These are phyloP conservation scores for Debaryomyces fabryi DNA, from an alignment of 1,139 yeast genomes.

Conservation along the genomic window DNA sequence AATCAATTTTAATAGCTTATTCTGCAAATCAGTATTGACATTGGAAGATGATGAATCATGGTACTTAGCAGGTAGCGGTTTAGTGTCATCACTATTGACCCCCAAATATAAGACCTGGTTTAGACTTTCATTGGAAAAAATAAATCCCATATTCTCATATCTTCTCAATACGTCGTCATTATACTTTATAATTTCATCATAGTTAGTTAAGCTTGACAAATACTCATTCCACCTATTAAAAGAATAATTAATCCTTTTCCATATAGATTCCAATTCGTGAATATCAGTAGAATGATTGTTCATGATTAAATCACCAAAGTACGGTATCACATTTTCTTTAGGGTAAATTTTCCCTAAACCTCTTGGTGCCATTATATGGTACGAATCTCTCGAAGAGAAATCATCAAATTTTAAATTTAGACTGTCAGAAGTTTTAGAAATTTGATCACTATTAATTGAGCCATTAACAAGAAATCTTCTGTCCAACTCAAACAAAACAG, in stretches of 20 bases:
- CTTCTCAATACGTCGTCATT: conserved; percentile 48
- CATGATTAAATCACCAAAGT: conserved; percentile 76
- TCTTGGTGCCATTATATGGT: conserved; percentile 85
- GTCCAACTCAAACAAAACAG: conserved; percentile 87
- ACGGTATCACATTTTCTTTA: conserved; percentile 81
- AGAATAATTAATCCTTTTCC: conserved; percentile 71
- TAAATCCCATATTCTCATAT: conserved; percentile 50
- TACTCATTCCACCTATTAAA: conserved; percentile 83
- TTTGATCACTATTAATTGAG: conserved; percentile 14
- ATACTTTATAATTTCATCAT: conserved; percentile 42
- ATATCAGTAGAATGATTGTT: conserved; percentile 46
- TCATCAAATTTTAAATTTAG: conserved; percentile 10
- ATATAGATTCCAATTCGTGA: conserved; percentile 63
- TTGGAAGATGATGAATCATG: conserved; percentile 12
- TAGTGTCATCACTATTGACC: conserved; percentile 34
- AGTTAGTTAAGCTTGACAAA: conserved; percentile 44
- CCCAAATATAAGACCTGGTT: conserved; percentile 50
- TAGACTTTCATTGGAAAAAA: conserved; percentile 49
- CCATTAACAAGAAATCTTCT: conserved; percentile 61
- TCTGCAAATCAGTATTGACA: conserved; percentile 21
- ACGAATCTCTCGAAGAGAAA: conserved; percentile 44
- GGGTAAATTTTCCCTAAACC: conserved; percentile 81
- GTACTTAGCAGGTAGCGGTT: conserved; percentile 24
- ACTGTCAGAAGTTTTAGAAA: conserved; percentile 10
- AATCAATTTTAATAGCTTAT: conserved; percentile 35